Base-by-base conservation (phyloP, 768 basidiomycete genomes). In the Cubamyces sp. region DNA sequence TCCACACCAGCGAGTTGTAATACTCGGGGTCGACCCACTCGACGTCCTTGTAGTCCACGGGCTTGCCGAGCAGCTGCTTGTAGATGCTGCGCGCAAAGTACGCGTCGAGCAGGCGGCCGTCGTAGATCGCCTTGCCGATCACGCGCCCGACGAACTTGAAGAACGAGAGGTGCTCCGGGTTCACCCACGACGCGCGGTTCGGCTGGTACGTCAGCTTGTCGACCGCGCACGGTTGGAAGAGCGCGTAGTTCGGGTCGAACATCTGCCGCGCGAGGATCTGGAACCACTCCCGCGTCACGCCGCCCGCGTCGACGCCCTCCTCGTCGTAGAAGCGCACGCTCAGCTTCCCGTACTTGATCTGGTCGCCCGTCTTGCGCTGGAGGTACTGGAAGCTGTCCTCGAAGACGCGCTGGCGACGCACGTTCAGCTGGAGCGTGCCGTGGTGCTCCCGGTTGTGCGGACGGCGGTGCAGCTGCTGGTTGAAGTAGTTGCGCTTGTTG, bases 21-120 rank as follows among this genome's bases (percentile, higher is more conserved):
- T 98, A 98, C 75, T 96, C 94, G 0, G 96, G 96, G 76, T 98
- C 96, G 43, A 98, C 91, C 88, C 93, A 96, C 76, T 98, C 96
- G 21, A 98, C 91, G 72, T 98, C 96, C 64, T 87, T 84, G 75
- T 98, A 94, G 74, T 98, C 96, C 60, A 98, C 95, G 8, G 87
- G 94, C 72, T 96, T 94, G 46, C 91, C 93, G 28, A 99, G 82
- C 26, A 99, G 81, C 73, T 98, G 97, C 62, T 96, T 86, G 79
- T 99, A 98, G 74, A 98, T 77, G 68, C 96, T 96, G 67, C 96
- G 88, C 18, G 94, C 94, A 74, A 99, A 99, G 81, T 99, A 96
- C 19, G 97, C 97, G 73, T 99, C 97, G 42, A 99, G 84, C 19
- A 99, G 82, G 28, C 97, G 87, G 5, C 94, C 94, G 68, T 98